phyloP scores from a whole-genome alignment of 1,284 basidiomycete species.

The Psilocybe mexicana region DNA sequence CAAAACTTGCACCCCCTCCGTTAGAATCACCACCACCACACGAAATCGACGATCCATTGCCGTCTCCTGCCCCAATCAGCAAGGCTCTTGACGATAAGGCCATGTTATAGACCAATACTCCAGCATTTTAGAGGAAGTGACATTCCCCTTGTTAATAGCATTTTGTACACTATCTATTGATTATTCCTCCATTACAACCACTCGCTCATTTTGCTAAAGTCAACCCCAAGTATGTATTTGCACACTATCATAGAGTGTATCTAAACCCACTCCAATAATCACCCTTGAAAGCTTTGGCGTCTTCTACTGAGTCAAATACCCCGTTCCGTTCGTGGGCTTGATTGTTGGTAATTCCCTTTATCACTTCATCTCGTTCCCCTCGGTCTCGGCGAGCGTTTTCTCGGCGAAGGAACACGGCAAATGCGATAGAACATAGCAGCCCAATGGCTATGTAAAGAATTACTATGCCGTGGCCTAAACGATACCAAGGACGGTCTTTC shows the following conservation, averaged over 20 bases:
- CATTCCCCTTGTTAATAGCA: conserved; percentile 2
- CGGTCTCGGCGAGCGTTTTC: conserved; percentile 65
- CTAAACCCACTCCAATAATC: conserved; percentile 64
- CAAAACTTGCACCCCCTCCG: conserved; percentile 59
- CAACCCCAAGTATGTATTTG: not conserved
- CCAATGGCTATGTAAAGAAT: conserved; percentile 50
- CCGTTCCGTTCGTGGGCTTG: conserved; percentile 43
- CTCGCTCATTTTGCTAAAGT: conserved; percentile 19
- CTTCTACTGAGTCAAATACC: conserved; percentile 44
- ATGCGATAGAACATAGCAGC: conserved; percentile 49
- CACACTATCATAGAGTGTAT: conserved; percentile 39
- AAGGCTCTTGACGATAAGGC: conserved; percentile 36
- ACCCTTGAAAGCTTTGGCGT: conserved; percentile 54
- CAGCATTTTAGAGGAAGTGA: conserved; percentile 3
- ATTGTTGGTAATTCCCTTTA: conserved; percentile 45
- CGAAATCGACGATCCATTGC: conserved; percentile 38
- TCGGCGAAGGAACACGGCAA: conserved; percentile 48
- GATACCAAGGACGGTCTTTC: conserved; percentile 64
- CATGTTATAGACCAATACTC: conserved; percentile 18
- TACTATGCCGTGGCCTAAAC: conserved; percentile 60
- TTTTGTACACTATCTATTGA: conserved; percentile 26
- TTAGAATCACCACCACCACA: conserved; percentile 44
- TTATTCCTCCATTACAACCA: conserved; percentile 19
- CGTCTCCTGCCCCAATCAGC: conserved; percentile 53
- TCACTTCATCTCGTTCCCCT: conserved; percentile 69